A percentile compares a stretch with the other conserved stretches of the same genome.
Conservation (phyloP, 371 early-diverging fungal genomes). For the Globomyces sp. region DNA sequence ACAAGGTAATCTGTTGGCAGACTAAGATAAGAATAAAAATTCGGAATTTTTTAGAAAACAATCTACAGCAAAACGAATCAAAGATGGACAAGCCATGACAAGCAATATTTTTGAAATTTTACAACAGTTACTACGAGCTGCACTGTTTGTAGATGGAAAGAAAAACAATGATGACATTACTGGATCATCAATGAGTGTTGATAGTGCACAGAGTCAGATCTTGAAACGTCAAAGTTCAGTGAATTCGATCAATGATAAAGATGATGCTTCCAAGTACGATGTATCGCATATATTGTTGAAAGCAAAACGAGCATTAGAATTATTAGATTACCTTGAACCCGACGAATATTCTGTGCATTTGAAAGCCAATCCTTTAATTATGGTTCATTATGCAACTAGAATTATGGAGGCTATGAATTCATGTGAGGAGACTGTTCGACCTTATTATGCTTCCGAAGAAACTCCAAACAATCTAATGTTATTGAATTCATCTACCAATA, state of each 20-base stretch:
- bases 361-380: slow-evolving; percentile 36
- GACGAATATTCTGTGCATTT: neutral
- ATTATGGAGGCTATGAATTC: slow-evolving; percentile 33
- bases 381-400: slow-evolving; percentile 32
- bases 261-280: too few relatives aligned
- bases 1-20: too few relatives aligned
- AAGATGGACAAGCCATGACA: slow-evolving; percentile 44
- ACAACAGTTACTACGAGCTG: slow-evolving; percentile 42
- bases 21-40: slow-evolving; percentile 23
- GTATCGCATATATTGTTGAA: too few relatives aligned
- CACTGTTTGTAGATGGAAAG: slow-evolving; percentile 28
- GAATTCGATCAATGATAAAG: too few relatives aligned
- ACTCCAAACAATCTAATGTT: neutral
- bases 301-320: too few relatives aligned
- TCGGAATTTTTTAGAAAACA: slow-evolving; percentile 27
- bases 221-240: too few relatives aligned
- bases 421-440: slow-evolving; percentile 28
- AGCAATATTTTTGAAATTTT: slow-evolving; percentile 55
- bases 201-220: too few relatives aligned
- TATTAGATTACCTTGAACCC: too few relatives aligned
- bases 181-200: too few relatives aligned
- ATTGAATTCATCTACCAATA: slow-evolving; percentile 10
- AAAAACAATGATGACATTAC: slow-evolving; percentile 1
- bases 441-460: slow-evolving; percentile 32
- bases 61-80: slow-evolving; percentile 26